A percentile compares a stretch with the other conserved stretches of the same genome.
Conservation (phyloP, 441 rosid species). For the Pelargonium myrrhifolium region DNA sequence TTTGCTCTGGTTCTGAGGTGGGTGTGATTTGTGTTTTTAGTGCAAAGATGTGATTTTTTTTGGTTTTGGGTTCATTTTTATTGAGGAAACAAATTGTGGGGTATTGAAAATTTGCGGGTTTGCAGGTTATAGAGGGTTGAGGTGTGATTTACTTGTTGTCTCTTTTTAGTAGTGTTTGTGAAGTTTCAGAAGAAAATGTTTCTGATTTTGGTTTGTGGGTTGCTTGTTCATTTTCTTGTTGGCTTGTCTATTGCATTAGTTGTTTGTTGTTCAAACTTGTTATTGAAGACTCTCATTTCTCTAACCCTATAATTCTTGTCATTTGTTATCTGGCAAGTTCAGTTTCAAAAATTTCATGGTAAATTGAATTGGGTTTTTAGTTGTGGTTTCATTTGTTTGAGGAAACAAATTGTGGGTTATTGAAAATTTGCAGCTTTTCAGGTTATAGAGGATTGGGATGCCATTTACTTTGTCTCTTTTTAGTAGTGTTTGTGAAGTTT, state of each 20-base stretch:
- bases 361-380: conserved; percentile 5
- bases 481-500: conserved; percentile 34
- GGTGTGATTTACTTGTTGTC: conserved; percentile 7
- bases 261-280: neutral
- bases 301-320: conserved; percentile 7
- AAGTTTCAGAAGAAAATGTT: conserved; percentile 34
- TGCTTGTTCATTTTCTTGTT: neutral
- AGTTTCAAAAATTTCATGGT: neutral
- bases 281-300: conserved; percentile 8
- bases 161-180: conserved; percentile 23
- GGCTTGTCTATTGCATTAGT: conserved; percentile 3
- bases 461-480: conserved; percentile 7
- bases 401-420: conserved; percentile 7
- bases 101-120: conserved; percentile 21
- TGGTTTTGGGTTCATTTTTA: neutral
- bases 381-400: neutral
- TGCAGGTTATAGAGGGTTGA: conserved; percentile 19
- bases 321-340: conserved; percentile 8
- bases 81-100: conserved; percentile 9
- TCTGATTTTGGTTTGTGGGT: neutral
- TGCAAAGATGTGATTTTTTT: neutral
- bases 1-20: neutral
- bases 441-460: conserved; percentile 17
- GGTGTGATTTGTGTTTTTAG: too few species aligned
- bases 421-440: conserved; percentile 23